These are phyloP conservation scores for Hemileccinum impolitum DNA, from an alignment of 768 basidiomycete genomes.

Conservation along the genomic window DNA sequence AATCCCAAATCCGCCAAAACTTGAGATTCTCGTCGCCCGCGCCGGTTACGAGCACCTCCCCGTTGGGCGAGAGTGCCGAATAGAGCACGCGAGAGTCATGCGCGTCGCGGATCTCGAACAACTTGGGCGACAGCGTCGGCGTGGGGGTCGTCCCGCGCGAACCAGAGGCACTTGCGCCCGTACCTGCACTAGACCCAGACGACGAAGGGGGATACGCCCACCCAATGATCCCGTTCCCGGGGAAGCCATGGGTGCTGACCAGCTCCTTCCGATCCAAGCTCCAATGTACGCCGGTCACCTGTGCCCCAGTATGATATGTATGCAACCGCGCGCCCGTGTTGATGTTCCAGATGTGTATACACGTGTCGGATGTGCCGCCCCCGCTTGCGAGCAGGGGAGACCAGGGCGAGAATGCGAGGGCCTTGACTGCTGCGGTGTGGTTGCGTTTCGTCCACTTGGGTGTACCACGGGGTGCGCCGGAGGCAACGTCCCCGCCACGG, in stretches of 20 bases:
- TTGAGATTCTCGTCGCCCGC: slow-evolving; percentile 96
- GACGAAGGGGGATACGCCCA: slow-evolving; percentile 69
- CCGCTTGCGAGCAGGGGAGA: slow-evolving; percentile 87
- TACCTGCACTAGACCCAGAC: slow-evolving; percentile 55
- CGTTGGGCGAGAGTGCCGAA: slow-evolving; percentile 80
- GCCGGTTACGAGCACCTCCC: slow-evolving; percentile 88
- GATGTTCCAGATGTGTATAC: slow-evolving; percentile 86
- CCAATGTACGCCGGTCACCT: slow-evolving; percentile 90
- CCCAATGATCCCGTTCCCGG: slow-evolving; percentile 78
- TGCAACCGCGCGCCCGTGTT: slow-evolving; percentile 91
- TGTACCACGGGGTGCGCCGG: slow-evolving; percentile 46
- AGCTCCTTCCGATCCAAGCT: slow-evolving; percentile 86
- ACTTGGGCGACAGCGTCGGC: slow-evolving; percentile 16
- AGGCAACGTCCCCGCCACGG: slow-evolving; percentile 53
- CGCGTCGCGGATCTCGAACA: slow-evolving; percentile 73
- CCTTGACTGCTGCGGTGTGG: slow-evolving; percentile 86
- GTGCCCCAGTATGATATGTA: slow-evolving; percentile 80
- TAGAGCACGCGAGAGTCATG: slow-evolving; percentile 91
- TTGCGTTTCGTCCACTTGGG: slow-evolving; percentile 91
- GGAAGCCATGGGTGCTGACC: slow-evolving; percentile 91
- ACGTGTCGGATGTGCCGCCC: slow-evolving; percentile 92
- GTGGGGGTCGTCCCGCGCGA: slow-evolving; percentile 17
- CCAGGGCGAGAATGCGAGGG: slow-evolving; percentile 98
- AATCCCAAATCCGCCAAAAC: slow-evolving; percentile 90
- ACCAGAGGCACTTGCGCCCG: slow-evolving; percentile 23